Evolutionary conservation across 208 protist species (phyloP).

Genomic region (Naegleria fowleri): DNA sequence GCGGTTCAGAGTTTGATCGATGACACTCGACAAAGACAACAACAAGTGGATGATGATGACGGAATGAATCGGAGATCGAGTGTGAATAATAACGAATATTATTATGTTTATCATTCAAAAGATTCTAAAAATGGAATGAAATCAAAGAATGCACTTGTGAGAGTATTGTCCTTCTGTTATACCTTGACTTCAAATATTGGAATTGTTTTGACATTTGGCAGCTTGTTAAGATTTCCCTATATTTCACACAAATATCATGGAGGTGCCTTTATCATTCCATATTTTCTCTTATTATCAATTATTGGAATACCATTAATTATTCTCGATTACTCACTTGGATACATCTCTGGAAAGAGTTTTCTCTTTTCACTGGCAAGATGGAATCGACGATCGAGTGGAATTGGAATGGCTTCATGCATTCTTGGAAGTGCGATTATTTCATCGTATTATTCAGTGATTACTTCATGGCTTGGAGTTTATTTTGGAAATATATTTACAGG

Average conservation of each 20-base stretch:
- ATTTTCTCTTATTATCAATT: not conserved
- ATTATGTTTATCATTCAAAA: too few species aligned
- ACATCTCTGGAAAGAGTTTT: not conserved
- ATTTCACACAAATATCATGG: not conserved
- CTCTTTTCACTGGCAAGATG: not conserved
- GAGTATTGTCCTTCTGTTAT: too few species aligned
- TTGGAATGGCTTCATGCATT: not conserved
- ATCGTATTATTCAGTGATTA: not conserved
- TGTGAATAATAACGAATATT: too few species aligned
- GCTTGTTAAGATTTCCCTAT: slow-evolving; percentile 1
- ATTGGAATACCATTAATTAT: not conserved
- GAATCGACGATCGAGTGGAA: not conserved
- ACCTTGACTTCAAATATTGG: not conserved
- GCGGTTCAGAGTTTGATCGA: too few species aligned
- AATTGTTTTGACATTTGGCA: not conserved
- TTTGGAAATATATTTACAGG: not conserved
- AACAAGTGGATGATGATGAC: too few species aligned
- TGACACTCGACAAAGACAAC: too few species aligned
- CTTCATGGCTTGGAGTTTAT: not conserved
- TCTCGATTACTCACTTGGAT: not conserved
- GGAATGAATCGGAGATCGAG: too few species aligned
- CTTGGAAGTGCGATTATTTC: not conserved
- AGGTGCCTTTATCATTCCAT: slow-evolving; percentile 5
- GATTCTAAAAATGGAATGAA: too few species aligned
- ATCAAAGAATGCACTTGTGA: too few species aligned